Percentiles rank a stretch among this genome's conserved stretches.
phyloP scores from a whole-genome alignment of 129 eudicot genomes.

The Flaveria sonorensis region DNA sequence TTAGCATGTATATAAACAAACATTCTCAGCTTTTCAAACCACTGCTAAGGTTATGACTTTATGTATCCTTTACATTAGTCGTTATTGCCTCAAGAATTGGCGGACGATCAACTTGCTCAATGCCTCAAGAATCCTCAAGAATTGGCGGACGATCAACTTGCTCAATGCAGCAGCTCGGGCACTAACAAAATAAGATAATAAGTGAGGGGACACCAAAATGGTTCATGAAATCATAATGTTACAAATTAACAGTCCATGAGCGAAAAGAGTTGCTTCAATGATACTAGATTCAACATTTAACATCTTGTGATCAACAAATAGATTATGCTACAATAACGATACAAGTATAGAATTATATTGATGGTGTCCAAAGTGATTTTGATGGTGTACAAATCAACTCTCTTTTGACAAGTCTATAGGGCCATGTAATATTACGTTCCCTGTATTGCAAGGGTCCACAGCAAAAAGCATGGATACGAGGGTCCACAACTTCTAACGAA shows the following conservation, averaged over 20 bases:
- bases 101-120: not conserved
- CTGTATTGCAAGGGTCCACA: too few species aligned
- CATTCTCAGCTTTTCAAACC: not conserved
- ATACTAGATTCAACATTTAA: not conserved
- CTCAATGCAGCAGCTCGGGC: slow-evolving; percentile 8
- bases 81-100: slow-evolving; percentile 13
- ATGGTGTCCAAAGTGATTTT: not conserved
- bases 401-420: not conserved
- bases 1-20: not conserved
- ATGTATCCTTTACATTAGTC: not conserved
- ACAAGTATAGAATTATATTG: not conserved
- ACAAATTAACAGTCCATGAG: not conserved
- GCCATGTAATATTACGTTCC: not conserved
- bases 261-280: slow-evolving; percentile 4
- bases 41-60: not conserved
- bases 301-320: not conserved
- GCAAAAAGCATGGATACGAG: too few species aligned
- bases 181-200: not conserved
- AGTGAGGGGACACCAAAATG: slow-evolving; percentile 1
- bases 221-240: not conserved
- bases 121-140: not conserved
- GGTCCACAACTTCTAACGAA: too few species aligned
- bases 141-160: not conserved
- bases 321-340: slow-evolving; percentile 1
- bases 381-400: not conserved